Conservation (phyloP, 1,284 basidiomycete species). For the Cystobasidium slooffiae region DNA sequence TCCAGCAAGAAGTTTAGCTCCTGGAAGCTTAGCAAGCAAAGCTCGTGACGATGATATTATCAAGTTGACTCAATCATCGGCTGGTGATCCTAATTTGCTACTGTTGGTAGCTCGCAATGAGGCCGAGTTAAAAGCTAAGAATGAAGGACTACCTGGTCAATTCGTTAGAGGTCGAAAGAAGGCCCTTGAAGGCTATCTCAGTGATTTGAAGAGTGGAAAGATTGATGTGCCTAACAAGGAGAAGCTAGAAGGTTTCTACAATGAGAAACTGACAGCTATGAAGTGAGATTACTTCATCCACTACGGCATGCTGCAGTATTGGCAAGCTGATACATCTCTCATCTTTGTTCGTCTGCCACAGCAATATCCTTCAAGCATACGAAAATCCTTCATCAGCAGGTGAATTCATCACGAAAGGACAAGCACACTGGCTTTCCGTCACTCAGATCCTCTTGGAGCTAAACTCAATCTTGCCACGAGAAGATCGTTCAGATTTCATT, state of each 20-base stretch:
- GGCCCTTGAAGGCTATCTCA: slow-evolving; percentile 49
- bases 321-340: not conserved
- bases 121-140: slow-evolving; percentile 47
- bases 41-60: slow-evolving; percentile 46
- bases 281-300: slow-evolving; percentile 1
- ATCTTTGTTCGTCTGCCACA: not conserved
- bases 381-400: slow-evolving; percentile 21
- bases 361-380: slow-evolving; percentile 14
- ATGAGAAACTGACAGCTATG: slow-evolving; percentile 47
- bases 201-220: slow-evolving; percentile 43
- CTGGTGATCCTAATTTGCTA: slow-evolving; percentile 50
- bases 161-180: slow-evolving; percentile 51
- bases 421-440: slow-evolving; percentile 2
- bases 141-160: slow-evolving; percentile 44
- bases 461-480: slow-evolving; percentile 35
- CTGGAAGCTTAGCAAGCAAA: slow-evolving; percentile 48
- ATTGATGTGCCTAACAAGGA: slow-evolving; percentile 18
- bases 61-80: slow-evolving; percentile 46
- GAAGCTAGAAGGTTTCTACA: slow-evolving; percentile 47
- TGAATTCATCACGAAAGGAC: slow-evolving; percentile 6
- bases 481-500: slow-evolving; percentile 37
- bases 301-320: not conserved
- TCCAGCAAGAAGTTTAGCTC: slow-evolving; percentile 47
- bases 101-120: slow-evolving; percentile 46
- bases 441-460: not conserved